These are phyloP conservation scores for Metschnikowia kunwiensis DNA, from an alignment of 805 yeast species.

Conservation along the genomic window DNA sequence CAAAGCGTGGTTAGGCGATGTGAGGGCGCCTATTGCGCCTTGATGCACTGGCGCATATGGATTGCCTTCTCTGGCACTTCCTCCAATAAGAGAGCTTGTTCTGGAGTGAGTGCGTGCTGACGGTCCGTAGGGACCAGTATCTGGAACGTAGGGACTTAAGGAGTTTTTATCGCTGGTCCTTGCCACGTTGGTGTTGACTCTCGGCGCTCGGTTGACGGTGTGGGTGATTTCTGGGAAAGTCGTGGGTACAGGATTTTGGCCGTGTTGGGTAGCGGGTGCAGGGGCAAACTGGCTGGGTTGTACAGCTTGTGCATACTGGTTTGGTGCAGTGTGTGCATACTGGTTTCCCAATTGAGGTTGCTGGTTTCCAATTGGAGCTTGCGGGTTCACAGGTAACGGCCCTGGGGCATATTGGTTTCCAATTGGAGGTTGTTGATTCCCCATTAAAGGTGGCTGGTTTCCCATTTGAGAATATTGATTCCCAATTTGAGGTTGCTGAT, in stretches of 20 bases:
- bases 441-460: no score
- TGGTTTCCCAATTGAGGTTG: no score
- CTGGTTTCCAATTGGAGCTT: background rate
- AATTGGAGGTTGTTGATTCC: no score
- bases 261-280: no score
- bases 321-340: no score
- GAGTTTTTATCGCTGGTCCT: constrained; percentile 22
- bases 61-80: constrained; percentile 36
- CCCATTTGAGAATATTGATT: no score
- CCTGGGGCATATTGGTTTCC: background rate
- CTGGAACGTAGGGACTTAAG: constrained; percentile 42
- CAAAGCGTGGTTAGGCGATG: constrained; percentile 3
- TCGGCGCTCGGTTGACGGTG: constrained; percentile 7
- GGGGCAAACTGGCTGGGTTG: no score
- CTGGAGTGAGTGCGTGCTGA: constrained; percentile 37
- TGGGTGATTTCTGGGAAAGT: background rate
- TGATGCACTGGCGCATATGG: constrained; percentile 39
- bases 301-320: no score
- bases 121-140: constrained; percentile 45
- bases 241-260: no score
- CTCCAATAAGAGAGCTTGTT: constrained; percentile 40
- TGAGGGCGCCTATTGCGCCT: background rate
- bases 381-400: background rate
- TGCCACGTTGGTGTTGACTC: constrained; percentile 27
- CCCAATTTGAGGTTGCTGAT: no score